Evolutionary conservation across 768 basidiomycete species (phyloP), one percentile per base, ranked within the genome.

Genomic region (Leccinum fibrillosum): DNA sequence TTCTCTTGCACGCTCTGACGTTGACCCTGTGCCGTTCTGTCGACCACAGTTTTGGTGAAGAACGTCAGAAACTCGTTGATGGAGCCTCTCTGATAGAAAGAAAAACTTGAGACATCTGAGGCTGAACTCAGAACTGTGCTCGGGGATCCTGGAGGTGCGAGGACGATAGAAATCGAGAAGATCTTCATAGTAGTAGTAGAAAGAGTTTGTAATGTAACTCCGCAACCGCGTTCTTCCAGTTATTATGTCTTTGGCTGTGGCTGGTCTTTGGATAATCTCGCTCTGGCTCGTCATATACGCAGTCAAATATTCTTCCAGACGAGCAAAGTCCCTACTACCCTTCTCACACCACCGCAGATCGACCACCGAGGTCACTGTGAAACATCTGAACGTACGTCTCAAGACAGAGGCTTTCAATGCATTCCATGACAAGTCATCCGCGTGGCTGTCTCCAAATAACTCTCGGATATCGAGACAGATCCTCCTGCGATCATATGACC

Each of bases 1-100:
- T 94, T 93, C 78, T 98, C 96, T 72, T 95, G 89, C 11, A 98
- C 86, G 54, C 90, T 94, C 78, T 96, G 93, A 50, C 97, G 83
- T 74, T 94, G 91, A 17, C 93, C 94, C 59, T 86, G 85, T 6
- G 81, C 78, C 15, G 95, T 98, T 48, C 94, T 81, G 66, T 95
- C 92, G 39, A 86, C 86, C 32, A 98, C 93, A 2, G 94, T 98
- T 81, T 87, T 93, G 49, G 89, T 85, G 73, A 97, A 89, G 82
- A 98, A 98, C 25, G 84, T 81, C 85, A 98, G 83, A 75, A 98
- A 98, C 76, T 98, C 96, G 53, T 79, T 84, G 53, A 96, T 86
- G 17, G 89, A 86, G 49, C 92, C 88, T 61, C 83, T 80, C 76
- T 97, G 94, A 75, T 95, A 97, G 80, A 98, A 98, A 30, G 89